These are phyloP conservation scores for Cutaneotrichosporon cutaneum DNA, from an alignment of 1,284 basidiomycete species.

Conservation along the genomic window DNA sequence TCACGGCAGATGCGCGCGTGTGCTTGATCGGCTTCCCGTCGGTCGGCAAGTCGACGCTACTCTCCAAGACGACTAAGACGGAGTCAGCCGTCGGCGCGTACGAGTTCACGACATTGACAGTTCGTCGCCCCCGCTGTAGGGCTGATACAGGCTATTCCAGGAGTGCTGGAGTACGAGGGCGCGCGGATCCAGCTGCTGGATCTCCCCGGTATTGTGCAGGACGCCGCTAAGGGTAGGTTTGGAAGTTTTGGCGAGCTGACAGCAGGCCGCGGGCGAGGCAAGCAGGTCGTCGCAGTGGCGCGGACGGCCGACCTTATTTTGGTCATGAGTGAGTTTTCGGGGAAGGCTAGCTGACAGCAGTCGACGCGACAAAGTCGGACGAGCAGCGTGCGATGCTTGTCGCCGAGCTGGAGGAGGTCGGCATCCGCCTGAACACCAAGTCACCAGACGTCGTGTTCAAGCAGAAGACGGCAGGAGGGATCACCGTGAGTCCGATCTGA, in stretches of 20 bases:
- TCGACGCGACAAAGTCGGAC: slow-evolving; percentile 93
- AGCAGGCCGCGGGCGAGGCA: slow-evolving; percentile 79
- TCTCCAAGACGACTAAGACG: slow-evolving; percentile 90
- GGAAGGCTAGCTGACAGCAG: slow-evolving; percentile 44
- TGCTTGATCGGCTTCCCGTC: slow-evolving; percentile 93
- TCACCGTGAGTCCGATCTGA: slow-evolving; percentile 16
- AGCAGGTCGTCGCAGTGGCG: slow-evolving; percentile 89
- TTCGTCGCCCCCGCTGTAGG: slow-evolving; percentile 44
- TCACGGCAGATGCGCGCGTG: slow-evolving; percentile 70
- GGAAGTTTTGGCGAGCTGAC: slow-evolving; percentile 2
- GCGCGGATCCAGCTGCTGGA: slow-evolving; percentile 91
- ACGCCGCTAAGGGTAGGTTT: slow-evolving; percentile 72
- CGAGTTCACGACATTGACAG: slow-evolving; percentile 91
- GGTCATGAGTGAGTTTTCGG: slow-evolving; percentile 76
- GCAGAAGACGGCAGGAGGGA: slow-evolving; percentile 81
- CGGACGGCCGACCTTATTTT: slow-evolving; percentile 96
- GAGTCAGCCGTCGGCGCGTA: slow-evolving; percentile 86
- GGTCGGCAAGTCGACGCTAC: slow-evolving; percentile 90
- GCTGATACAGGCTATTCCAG: slow-evolving; percentile 73
- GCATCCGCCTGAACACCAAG: slow-evolving; percentile 86
- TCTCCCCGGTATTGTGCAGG: slow-evolving; percentile 96
- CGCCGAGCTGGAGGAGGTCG: slow-evolving; percentile 91
- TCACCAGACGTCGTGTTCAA: slow-evolving; percentile 73
- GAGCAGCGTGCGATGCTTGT: slow-evolving; percentile 87
- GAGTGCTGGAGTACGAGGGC: slow-evolving; percentile 89